Evolutionary conservation across 345 rosid genomes (phyloP).

Genomic region (Gossypioides kirkii): DNA sequence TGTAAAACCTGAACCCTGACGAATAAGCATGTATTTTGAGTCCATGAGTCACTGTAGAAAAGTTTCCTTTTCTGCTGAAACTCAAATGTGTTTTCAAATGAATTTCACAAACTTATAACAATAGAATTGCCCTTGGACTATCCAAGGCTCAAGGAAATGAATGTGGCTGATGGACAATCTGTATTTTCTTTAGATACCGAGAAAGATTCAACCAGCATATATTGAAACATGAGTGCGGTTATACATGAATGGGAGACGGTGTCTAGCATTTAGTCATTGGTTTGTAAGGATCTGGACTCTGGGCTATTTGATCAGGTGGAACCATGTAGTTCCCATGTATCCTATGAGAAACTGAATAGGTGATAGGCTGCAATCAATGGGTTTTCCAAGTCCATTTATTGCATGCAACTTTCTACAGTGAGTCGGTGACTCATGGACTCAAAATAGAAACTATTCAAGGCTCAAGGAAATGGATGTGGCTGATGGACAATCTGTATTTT

Average conservation of each 20-base stretch:
- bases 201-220: neutral
- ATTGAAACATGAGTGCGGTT: neutral
- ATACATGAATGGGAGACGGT: neutral
- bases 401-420: neutral
- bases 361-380: neutral
- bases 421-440: too few species aligned
- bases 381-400: neutral
- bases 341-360: neutral
- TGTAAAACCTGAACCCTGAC: neutral
- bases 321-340: neutral
- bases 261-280: neutral
- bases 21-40: neutral
- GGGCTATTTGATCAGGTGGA: neutral
- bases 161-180: neutral
- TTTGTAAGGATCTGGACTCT: neutral
- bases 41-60: neutral
- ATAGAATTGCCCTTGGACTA: neutral
- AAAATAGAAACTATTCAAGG: too few species aligned
- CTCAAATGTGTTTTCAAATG: neutral
- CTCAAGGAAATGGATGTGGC: neutral
- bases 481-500: neutral
- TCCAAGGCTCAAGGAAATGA: neutral
- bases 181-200: neutral
- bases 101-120: neutral
- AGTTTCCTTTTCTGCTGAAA: neutral